Evolutionary conservation across 495 filamentous ascomycete genomes (phyloP).

Genomic region (Neurospora sp.): DNA sequence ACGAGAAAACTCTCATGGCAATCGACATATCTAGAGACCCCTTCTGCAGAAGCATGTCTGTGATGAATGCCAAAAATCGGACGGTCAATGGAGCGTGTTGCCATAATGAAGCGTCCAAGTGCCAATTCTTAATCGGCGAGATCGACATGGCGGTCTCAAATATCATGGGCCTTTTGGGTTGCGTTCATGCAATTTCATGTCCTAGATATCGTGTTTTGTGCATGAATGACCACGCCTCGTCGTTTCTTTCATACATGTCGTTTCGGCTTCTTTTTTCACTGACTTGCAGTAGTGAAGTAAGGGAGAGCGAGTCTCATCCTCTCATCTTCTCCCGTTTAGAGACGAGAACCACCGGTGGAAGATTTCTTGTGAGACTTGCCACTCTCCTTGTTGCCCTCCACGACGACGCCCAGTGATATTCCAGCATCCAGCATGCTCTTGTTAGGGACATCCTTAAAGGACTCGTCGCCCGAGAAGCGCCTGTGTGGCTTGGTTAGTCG

Average conservation of each 20-base stretch:
- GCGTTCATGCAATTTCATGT: not conserved
- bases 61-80: not conserved
- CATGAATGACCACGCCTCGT: not conserved
- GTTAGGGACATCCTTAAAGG: slow-evolving; percentile 32
- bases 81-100: not conserved
- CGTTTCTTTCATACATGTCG: not conserved
- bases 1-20: not conserved
- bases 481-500: slow-evolving; percentile 24
- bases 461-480: slow-evolving; percentile 69
- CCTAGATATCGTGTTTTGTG: not conserved
- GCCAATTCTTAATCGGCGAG: not conserved
- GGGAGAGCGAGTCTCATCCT: not conserved
- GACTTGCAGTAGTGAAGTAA: not conserved
- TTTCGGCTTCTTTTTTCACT: not conserved
- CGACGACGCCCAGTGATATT: slow-evolving; percentile 20
- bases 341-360: not conserved
- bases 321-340: not conserved
- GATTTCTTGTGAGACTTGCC: not conserved
- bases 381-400: slow-evolving; percentile 13
- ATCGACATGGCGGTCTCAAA: not conserved
- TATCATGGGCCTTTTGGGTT: not conserved
- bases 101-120: not conserved
- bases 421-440: slow-evolving; percentile 21
- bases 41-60: not conserved
- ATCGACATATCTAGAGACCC: not conserved